Evolutionary conservation across 2,329 filamentous ascomycete species (phyloP).

Genomic region (Sarocladium kiliense): DNA sequence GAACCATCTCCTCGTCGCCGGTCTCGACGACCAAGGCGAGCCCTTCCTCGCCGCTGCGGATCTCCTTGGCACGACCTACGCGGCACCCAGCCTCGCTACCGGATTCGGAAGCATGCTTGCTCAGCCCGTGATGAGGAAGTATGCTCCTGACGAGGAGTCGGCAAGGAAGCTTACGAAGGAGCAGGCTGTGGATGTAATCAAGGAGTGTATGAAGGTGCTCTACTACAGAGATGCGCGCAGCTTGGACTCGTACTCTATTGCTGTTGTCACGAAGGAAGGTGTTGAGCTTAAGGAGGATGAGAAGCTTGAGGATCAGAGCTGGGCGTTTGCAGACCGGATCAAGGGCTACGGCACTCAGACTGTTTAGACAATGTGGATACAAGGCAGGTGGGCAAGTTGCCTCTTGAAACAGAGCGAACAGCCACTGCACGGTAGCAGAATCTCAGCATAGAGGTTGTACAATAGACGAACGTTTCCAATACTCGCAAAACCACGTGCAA

Average conservation of each 20-base stretch:
- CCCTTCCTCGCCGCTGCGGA: slow-evolving; percentile 92
- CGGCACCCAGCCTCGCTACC: slow-evolving; percentile 81
- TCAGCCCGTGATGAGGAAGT: slow-evolving; percentile 80
- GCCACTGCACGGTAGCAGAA: background rate
- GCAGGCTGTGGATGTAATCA: slow-evolving; percentile 72
- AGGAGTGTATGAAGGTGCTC: slow-evolving; percentile 96
- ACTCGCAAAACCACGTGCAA: no score
- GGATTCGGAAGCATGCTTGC: slow-evolving; percentile 92
- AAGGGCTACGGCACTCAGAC: slow-evolving; percentile 89
- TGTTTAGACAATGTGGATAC: slow-evolving; percentile 32
- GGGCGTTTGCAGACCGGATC: slow-evolving; percentile 95
- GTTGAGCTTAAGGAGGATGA: slow-evolving; percentile 79
- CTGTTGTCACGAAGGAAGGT: slow-evolving; percentile 83
- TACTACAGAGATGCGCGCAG: slow-evolving; percentile 96
- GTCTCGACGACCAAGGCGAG: slow-evolving; percentile 70
- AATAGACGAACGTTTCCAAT: no score
- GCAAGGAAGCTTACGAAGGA: slow-evolving; percentile 69
- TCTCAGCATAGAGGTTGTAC: slow-evolving; percentile 5
- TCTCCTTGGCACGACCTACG: slow-evolving; percentile 88
- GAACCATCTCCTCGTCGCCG: slow-evolving; percentile 91
- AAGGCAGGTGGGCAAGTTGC: background rate
- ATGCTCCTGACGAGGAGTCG: slow-evolving; percentile 79
- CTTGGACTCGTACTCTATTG: slow-evolving; percentile 86
- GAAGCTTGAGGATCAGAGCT: slow-evolving; percentile 92
- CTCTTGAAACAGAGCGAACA: background rate